Evolutionary conservation across 2,329 filamentous ascomycete genomes (phyloP).

Genomic region (Beauveria rudraprayagi): DNA sequence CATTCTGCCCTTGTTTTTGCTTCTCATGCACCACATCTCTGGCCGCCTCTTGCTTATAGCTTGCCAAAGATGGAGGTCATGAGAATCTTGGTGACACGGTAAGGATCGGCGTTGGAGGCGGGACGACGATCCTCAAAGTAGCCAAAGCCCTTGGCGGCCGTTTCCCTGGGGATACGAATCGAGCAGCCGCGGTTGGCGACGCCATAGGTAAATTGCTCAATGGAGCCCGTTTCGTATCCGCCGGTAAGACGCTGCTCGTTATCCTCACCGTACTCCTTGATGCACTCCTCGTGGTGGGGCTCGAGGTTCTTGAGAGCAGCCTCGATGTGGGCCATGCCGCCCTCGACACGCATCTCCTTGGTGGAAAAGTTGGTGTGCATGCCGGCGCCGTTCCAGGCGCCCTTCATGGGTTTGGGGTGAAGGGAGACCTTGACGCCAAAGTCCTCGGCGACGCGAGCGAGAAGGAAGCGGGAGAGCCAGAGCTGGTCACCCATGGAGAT

Average conservation of each 20-base stretch:
- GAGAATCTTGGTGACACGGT: slow-evolving; percentile 73
- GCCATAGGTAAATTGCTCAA: slow-evolving; percentile 89
- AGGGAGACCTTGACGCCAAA: slow-evolving; percentile 95
- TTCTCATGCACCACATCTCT: not conserved
- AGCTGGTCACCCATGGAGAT: slow-evolving; percentile 94
- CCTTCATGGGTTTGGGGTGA: slow-evolving; percentile 89
- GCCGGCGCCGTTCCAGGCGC: slow-evolving; percentile 90
- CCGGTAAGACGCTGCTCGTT: slow-evolving; percentile 93
- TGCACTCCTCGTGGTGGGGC: slow-evolving; percentile 72
- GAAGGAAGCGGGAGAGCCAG: slow-evolving; percentile 78
- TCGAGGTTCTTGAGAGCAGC: slow-evolving; percentile 76
- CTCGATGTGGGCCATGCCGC: slow-evolving; percentile 94
- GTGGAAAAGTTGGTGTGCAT: slow-evolving; percentile 93
- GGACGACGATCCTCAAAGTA: slow-evolving; percentile 86
- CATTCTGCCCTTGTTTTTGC: not conserved
- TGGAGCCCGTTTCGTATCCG: slow-evolving; percentile 85
- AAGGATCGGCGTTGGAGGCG: slow-evolving; percentile 81
- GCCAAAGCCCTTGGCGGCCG: slow-evolving; percentile 79
- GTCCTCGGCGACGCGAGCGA: slow-evolving; percentile 86
- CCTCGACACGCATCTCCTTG: slow-evolving; percentile 77
- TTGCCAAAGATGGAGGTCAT: slow-evolving; percentile 56
- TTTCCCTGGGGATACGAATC: slow-evolving; percentile 83
- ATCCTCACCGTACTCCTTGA: slow-evolving; percentile 89
- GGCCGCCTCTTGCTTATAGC: slow-evolving; percentile 16
- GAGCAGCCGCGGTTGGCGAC: slow-evolving; percentile 93